Conservation (phyloP, 345 rosid genomes). For the Linum usitatissimum region DNA sequence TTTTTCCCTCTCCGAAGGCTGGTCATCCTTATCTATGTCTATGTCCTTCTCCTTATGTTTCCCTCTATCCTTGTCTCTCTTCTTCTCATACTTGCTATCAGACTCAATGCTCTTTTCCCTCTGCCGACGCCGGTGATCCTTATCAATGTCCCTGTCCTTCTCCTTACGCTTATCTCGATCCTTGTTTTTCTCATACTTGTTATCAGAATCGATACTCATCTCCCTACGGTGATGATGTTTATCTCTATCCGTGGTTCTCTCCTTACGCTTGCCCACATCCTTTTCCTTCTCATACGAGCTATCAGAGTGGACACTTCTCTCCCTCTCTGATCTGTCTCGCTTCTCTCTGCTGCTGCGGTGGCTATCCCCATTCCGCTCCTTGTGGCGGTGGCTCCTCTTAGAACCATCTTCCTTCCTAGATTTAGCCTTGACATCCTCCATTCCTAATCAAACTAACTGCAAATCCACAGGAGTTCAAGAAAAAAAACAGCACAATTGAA, state of each 20-base stretch:
- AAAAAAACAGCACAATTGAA: not conserved
- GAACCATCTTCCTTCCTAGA: conserved; percentile 42
- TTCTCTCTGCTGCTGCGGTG: no score
- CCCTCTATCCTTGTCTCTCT: conserved; percentile 34
- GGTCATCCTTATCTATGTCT: no score
- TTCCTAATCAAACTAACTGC: conserved; percentile 3
- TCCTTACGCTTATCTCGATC: conserved; percentile 40
- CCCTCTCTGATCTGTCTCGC: conserved; percentile 17
- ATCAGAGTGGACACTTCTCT: conserved; percentile 39
- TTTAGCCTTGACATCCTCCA: conserved; percentile 37
- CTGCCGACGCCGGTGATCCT: conserved; percentile 12
- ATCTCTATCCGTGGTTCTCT: no score
- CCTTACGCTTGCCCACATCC: conserved; percentile 27
- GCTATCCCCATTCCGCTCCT: conserved; percentile 17
- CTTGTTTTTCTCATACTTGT: conserved; percentile 19
- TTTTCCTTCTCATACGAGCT: conserved; percentile 22
- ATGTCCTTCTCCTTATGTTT: conserved; percentile 22
- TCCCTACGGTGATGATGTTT: conserved; percentile 25
- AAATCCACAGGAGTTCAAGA: not conserved
- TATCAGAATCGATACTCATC: conserved; percentile 41
- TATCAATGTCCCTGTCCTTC: not conserved
- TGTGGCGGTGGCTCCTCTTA: conserved; percentile 43
- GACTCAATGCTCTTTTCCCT: conserved; percentile 43
- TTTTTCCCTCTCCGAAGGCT: conserved; percentile 32
- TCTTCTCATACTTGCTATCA: conserved; percentile 23